Evolutionary conservation across 108 stramenopile genomes (phyloP), one percentile per base, ranked within the genome.

Genomic region (Asterionellopsis glacialis): DNA sequence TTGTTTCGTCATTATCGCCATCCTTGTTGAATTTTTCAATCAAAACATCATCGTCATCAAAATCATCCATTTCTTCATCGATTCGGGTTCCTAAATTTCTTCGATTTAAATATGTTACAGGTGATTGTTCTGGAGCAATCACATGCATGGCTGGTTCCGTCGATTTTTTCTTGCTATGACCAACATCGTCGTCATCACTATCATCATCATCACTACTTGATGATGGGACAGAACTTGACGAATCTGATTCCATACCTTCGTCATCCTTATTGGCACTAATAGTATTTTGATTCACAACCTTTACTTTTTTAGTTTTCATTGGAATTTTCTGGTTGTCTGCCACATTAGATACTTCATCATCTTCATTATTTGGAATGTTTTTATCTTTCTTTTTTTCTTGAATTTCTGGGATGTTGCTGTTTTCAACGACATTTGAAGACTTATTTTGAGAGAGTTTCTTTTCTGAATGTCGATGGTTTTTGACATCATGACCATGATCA

Each of bases 21-120:
- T 62, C 18, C 4, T 65, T 49, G 10, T 39, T 23, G 0, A 7
- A 41, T 56, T 22, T 45, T 58, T 77, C 82, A 9, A 73, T 51
- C 11, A 74, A 40, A 47, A 61, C 63, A 51, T 65, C 61, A 26
- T 82, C 81, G 38, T 61, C 63, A 60, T 90, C 89, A 41, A 87
- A 79, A 68, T 90, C 89, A 65, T 90, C 89, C 41, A 90, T 81
- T 12, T 79, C 83, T 75, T 90, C 89, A 23, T 82, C 72, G 33
- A 33, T 7, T 33, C 7, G 2, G 2, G 69, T 78, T 57, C 55
- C 57, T 6, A 52, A 50, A 47, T 51, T 52, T 19, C 7, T 33
- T 33, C 33, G 33, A 33, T 7, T 33, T 33, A 33, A 33, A 33
- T 33, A 33, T 5, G 50, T 57, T 9, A 68, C 51, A 11, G 69